Conservation (phyloP, 805 yeast species). For the Hanseniaspora hatyaiensis region DNA sequence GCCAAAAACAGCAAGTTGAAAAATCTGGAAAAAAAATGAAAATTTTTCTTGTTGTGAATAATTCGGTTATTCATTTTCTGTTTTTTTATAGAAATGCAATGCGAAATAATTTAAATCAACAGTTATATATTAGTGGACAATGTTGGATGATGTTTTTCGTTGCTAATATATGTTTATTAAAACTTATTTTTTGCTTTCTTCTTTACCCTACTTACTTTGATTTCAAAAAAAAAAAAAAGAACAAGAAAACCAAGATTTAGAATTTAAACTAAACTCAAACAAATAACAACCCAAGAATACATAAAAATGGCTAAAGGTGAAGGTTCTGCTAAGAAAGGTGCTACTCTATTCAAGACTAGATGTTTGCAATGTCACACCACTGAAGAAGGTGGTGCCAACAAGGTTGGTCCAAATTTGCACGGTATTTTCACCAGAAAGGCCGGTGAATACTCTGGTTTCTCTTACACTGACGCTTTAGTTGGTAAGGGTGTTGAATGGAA, state of each 20-base stretch:
- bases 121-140: no score
- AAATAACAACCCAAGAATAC: not conserved
- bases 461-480: constrained; percentile 97
- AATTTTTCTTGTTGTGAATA: no score
- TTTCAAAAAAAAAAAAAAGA: not conserved
- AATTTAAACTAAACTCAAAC: not conserved
- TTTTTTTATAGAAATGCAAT: no score
- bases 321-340: constrained; percentile 87
- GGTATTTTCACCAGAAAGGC: constrained; percentile 89
- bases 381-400: constrained; percentile 92
- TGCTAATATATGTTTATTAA: not conserved
- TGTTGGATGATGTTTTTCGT: no score
- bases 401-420: constrained; percentile 97
- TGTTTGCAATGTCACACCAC: constrained; percentile 98
- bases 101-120: no score
- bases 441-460: constrained; percentile 84
- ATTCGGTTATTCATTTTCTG: no score
- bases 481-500: constrained; percentile 84
- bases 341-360: constrained; percentile 95
- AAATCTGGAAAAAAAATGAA: no score
- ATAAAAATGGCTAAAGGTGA: constrained; percentile 18
- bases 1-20: no score
- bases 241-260: constrained; percentile 1
- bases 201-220: no score
- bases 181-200: not conserved